Evolutionary conservation across 345 rosid genomes (phyloP), one percentile per base, ranked within the genome.

Genomic region (Raphanus sativus): DNA sequence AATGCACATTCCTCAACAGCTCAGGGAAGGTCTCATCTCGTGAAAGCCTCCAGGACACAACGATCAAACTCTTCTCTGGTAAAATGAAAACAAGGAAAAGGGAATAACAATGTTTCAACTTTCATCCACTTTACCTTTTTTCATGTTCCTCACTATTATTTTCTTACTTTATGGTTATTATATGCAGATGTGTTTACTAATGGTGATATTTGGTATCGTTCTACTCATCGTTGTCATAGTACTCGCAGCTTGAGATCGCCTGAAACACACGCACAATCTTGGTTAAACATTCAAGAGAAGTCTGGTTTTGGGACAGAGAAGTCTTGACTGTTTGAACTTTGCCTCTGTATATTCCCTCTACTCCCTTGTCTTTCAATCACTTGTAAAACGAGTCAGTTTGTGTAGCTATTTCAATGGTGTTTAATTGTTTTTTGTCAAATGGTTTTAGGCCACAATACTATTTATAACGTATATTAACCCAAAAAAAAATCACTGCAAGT

Each of bases 51-150:
- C 34, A 92, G 87, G 76, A 85, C 91, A 32, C 97, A 94, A 75
- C 83, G 86, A 84, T 90, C 98, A 77, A 94, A 90, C 81, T 90
- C 98, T 16, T 92, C 98, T 42, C 86, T 92, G 95, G 98, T 92
- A 88, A 83, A 34, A 34, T 29, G 58, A 38, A 16, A 29, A 29
- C 2, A 6, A 36, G 1, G 25, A 58, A 2, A n/a, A 48, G n/a
- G 9, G 36, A 58, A 32, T 3, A 62, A 30, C 6, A 63, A 34
- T n/a, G 4, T 62, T 32, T 2, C 12, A 4, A 9, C 34, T 55
- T 33, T 70, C 15, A 6, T 60, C 5, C 42, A 61, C 64, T 25
- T 26, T 25, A 10, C 32, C n/a, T 60, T 17, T 11, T 6, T 55
- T 28, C 33, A 29, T 65, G 33, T 38, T 77, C 6, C 25, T 62